Evolutionary conservation across 1,284 basidiomycete genomes (phyloP).

Genomic region (Acaromyces ingoldii): DNA sequence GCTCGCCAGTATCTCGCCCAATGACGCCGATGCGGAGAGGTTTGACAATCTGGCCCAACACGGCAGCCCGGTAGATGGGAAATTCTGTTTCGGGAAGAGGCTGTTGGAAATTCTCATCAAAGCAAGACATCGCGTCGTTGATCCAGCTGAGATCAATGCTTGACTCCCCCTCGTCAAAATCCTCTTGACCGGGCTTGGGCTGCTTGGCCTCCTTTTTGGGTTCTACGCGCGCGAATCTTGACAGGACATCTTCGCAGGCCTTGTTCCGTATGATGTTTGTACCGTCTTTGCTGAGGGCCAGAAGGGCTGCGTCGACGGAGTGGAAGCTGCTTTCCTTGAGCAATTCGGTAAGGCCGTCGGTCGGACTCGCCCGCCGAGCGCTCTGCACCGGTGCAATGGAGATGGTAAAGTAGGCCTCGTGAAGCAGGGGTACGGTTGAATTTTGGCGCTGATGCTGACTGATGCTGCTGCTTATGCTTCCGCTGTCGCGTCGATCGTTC

Average conservation of each 20-base stretch:
- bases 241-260: constrained; percentile 37
- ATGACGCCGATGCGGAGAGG: constrained; percentile 26
- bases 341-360: constrained; percentile 10
- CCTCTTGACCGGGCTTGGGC: constrained; percentile 11
- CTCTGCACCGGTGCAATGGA: constrained; percentile 18
- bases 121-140: constrained; percentile 35
- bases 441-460: no score
- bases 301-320: constrained; percentile 29
- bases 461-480: neutral
- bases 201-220: constrained; percentile 9
- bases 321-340: constrained; percentile 33
- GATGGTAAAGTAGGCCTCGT: constrained; percentile 41
- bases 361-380: neutral
- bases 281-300: constrained; percentile 37
- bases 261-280: constrained; percentile 33
- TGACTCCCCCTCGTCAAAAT: neutral
- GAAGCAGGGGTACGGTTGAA: constrained; percentile 12
- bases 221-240: constrained; percentile 23
- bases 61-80: constrained; percentile 40
- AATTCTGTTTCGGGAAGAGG: constrained; percentile 32
- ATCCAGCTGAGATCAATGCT: constrained; percentile 35
- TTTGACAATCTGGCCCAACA: constrained; percentile 26
- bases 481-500: neutral
- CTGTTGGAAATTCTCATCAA: constrained; percentile 32
- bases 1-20: constrained; percentile 22